Percentiles rank a stretch among this genome's conserved stretches.
These are phyloP conservation scores for Boletus vermiculosoides DNA, from an alignment of 768 basidiomycete species.

Conservation along the genomic window DNA sequence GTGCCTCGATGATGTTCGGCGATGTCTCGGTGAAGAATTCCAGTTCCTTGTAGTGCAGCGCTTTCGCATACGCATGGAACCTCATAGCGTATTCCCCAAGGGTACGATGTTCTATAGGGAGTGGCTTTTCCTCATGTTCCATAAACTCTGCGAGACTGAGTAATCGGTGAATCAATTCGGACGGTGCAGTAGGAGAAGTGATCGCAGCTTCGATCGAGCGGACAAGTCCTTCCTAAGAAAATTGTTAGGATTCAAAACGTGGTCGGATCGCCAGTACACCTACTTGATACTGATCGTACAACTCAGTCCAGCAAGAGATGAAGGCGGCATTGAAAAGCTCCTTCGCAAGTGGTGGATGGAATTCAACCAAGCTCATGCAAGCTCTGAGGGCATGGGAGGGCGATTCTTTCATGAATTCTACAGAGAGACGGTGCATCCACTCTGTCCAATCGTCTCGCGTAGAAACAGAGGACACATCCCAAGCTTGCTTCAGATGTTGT, in stretches of 20 bases:
- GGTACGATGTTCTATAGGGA: constrained; percentile 91
- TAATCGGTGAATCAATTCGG: constrained; percentile 87
- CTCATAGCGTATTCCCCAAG: constrained; percentile 92
- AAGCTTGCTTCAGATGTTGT: constrained; percentile 94
- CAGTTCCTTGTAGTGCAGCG: constrained; percentile 96
- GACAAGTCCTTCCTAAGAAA: constrained; percentile 84
- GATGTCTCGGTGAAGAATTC: constrained; percentile 95
- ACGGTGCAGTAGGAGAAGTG: constrained; percentile 69
- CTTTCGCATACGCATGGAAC: constrained; percentile 95
- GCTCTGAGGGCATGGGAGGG: constrained; percentile 97
- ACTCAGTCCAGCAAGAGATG: constrained; percentile 93
- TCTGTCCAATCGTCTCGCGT: constrained; percentile 90
- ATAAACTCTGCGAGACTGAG: constrained; percentile 97
- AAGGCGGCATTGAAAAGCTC: constrained; percentile 99
- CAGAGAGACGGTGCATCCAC: constrained; percentile 91
- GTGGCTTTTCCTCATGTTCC: constrained; percentile 96
- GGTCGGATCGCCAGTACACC: background rate
- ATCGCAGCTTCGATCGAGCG: constrained; percentile 86
- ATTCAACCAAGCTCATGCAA: constrained; percentile 91
- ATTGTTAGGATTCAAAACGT: constrained; percentile 4
- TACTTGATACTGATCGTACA: constrained; percentile 97
- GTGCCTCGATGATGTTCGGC: constrained; percentile 85
- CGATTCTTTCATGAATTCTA: constrained; percentile 97
- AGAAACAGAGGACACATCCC: constrained; percentile 79
- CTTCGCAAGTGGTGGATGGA: constrained; percentile 85